Evolutionary conservation across 2,329 filamentous ascomycete species (phyloP), one percentile per base, ranked within the genome.

Genomic region (Coniochaeta sp.): DNA sequence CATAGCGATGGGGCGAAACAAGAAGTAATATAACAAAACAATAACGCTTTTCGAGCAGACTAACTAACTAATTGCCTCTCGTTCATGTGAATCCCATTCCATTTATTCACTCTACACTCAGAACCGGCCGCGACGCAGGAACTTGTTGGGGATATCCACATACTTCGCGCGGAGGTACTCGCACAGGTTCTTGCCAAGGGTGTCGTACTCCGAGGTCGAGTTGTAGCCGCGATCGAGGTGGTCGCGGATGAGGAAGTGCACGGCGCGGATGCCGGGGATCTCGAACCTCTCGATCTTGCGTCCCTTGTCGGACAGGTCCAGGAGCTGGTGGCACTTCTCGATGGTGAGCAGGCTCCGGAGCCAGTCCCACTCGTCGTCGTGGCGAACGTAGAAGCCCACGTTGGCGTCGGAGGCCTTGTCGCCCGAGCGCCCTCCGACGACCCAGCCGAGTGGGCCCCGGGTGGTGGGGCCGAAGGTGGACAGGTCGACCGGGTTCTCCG

Each of bases 341-440:
- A 64, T 58, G 0, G 66, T 74, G 57, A 78, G 60, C 7, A 74
- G 33, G 1, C 63, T 64, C 24, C 70, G 64, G 8, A 75, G 55
- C 72, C 72, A 75, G 3, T 70, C 63, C 54, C 68, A 77, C 55
- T 76, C 72, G 38, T 74, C 69, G 0, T 60, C 59, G 14, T 68
- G 54, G 2, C 68, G 61, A 2, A 74, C 70, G 56, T 72, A 79
- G 54, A 75, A 69, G 1, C 72, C 72, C 3, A 73, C 66, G 42
- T 75, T 75, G 22, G 64, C 66, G 54, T 75, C 69, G 0, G 66
- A 64, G 0, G 65, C 71, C 51, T 75, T 76, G 45, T 76, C 73
- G 0, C 68, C 67, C 3, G 63, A 46, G 1, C 50, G 53, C 2
- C 51, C 53, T 6, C 42, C 40, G 26, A 55, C 53, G 16, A 55